Base-by-base conservation (phyloP, 2,329 filamentous ascomycete genomes). In the Davidsoniella eucalypti region DNA sequence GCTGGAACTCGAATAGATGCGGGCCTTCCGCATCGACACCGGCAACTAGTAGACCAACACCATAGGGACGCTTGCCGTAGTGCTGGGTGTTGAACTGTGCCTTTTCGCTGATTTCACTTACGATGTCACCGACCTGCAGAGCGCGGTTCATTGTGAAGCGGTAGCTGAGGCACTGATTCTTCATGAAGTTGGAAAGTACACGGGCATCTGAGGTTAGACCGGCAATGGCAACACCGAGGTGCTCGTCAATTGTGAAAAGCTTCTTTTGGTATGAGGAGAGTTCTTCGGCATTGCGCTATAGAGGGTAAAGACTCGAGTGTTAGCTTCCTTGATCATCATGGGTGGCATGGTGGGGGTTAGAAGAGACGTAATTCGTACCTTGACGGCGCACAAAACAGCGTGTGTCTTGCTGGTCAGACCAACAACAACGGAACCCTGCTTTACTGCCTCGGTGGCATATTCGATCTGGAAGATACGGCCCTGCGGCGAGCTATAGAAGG, bases 141-240 rank as follows among this genome's bases (percentile, higher is more conserved):
- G 88, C 80, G 58, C 92, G 88, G 68, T 86, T 90, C 72, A 94
- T 96, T 52, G 87, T 94, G 60, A 98, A 82, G 66, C 90, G 87
- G 61, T 92, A 90, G 61, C 86, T 84, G 61, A 98, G 86, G 56
- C 87, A 94, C 71, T 96, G 92, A 70, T 94, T 87, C 74, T 95
- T 96, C 90, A 98, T 96, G 74, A 95, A 98, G 78, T 98, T 98
- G 74, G 88, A 95, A 60, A 98, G 87, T 60, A 98, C 92, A 62
- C 92, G 92, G 63, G 90, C 92, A 68, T 98, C 92, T 53, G 90
- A 95, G 58, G 92, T 92, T 55, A 98, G 85, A 60, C 92, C 92
- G 58, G 92, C 92, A 61, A 98, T 93, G 61, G 90, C 87, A 61
- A 98, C 81, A 58, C 88, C 92, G 60, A 92, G 82, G 68, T 98